A percentile compares a stretch with the other conserved stretches of the same genome.
phyloP scores from a whole-genome alignment of 495 filamentous ascomycete genomes.

The Cenococcum geophilum region DNA sequence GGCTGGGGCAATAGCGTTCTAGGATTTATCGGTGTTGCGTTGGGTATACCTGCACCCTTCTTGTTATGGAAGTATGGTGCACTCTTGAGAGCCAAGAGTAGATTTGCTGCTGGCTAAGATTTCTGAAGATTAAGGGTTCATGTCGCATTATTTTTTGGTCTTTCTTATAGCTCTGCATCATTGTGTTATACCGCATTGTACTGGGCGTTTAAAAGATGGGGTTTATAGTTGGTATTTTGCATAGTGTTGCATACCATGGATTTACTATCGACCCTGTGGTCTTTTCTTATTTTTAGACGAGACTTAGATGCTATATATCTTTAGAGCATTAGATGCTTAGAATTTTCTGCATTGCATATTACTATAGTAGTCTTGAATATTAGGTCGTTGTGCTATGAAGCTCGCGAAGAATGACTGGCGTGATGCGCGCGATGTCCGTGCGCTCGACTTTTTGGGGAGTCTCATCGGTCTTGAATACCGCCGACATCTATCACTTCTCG shows the following conservation, averaged over 20 bases:
- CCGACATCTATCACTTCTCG: not conserved
- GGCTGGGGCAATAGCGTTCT: conserved; percentile 62
- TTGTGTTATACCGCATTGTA: too few relatives aligned
- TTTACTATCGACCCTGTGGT: too few relatives aligned
- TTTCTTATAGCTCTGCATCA: too few relatives aligned
- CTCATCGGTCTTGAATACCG: not conserved
- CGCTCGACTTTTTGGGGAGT: not conserved
- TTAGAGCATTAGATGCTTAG: too few relatives aligned
- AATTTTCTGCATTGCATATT: too few relatives aligned
- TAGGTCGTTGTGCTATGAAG: not conserved
- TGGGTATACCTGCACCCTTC: conserved; percentile 56
- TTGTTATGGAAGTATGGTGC: conserved; percentile 57
- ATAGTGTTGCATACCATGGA: too few relatives aligned
- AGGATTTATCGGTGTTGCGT: conserved; percentile 48
- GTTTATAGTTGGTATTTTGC: too few relatives aligned
- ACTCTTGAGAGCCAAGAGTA: conserved; percentile 46
- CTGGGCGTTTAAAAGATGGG: too few relatives aligned
- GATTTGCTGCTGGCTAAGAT: conserved; percentile 50
- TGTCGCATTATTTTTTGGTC: too few relatives aligned
- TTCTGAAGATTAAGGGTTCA: too few relatives aligned
- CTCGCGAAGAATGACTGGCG: not conserved
- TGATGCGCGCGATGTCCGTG: not conserved
- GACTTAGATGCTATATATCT: too few relatives aligned
- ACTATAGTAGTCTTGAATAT: not conserved
- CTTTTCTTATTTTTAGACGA: too few relatives aligned